These are phyloP conservation scores for Trametes villosa DNA, from an alignment of 768 basidiomycete species.

Conservation along the genomic window DNA sequence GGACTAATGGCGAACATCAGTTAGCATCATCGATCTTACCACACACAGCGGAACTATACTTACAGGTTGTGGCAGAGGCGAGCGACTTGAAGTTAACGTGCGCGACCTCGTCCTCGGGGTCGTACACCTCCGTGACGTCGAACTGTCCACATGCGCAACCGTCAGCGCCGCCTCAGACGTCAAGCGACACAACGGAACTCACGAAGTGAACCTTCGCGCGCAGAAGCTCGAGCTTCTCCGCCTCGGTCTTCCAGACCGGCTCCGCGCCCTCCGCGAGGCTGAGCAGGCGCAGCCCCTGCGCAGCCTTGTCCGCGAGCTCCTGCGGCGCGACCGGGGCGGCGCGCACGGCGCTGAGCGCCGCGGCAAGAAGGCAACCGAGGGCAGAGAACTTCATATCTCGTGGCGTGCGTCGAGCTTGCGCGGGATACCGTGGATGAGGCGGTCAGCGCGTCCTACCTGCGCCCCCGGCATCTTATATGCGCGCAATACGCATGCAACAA, in stretches of 20 bases:
- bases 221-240: slow-evolving; percentile 15
- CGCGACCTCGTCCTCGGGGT: neutral
- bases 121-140: slow-evolving; percentile 19
- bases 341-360: neutral
- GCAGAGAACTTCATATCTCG: slow-evolving; percentile 8
- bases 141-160: neutral
- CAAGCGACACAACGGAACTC: neutral
- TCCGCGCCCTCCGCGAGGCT: slow-evolving; percentile 2
- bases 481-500: neutral
- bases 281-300: slow-evolving; percentile 11
- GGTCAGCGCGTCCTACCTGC: neutral
- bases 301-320: slow-evolving; percentile 14
- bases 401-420: neutral
- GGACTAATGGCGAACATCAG: neutral
- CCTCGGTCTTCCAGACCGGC: slow-evolving; percentile 19
- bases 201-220: slow-evolving; percentile 13
- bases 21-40: neutral
- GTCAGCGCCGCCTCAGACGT: neutral
- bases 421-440: neutral
- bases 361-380: neutral
- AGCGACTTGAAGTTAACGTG: neutral
- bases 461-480: neutral
- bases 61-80: neutral
- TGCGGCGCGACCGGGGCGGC: slow-evolving; percentile 7
- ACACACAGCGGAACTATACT: neutral